Base-by-base conservation (phyloP, 768 basidiomycete genomes). In the Macrolepiota albuminosa region DNA sequence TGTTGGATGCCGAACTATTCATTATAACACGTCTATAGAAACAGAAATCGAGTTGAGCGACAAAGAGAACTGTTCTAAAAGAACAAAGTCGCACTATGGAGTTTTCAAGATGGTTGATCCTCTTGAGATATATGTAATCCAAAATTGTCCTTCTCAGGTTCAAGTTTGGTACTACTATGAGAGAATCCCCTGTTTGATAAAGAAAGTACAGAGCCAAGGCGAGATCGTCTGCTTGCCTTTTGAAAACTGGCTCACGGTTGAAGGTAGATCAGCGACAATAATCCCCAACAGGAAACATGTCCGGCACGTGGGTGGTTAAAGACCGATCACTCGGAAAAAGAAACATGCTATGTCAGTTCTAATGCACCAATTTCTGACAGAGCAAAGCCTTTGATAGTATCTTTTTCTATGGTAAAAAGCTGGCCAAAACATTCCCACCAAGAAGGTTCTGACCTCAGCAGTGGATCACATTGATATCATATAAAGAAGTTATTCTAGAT, bases 251-350 rank as follows among this genome's bases (percentile, higher is more conserved):
- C 50, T 59, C 58, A 26, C 24, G 63, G 56, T 52, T 47, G 34
- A 52, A 56, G 54, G 36, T 42, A 42, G 16, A 43, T 43, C 42
- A 42, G 42, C 42, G n/a, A n/a, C 42, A 43, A 55, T 31, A 42
- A 54, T 43, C 60, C 58, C 51, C 37, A 62, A 66, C 60, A 59
- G 60, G 65, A 61, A 66, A 34, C 21, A 55, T 45, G 14, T 50
- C 36, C 56, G 52, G 56, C 59, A 63, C 62, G 58, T 64, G 58
- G 58, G 61, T 43, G 55, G 8, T 55, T 33, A 26, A 45, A 14
- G 51, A 51, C 55, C 55, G 45, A 24, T 29, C 37, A 29, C 2
- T 45, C 2, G 13, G 26, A n/a, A 54, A 29, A 53, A 29, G 29
- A 29, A 29, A 29, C 29, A 29, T 29, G 29, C 29, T 29, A 29